phyloP scores from a whole-genome alignment of 1,284 basidiomycete species.

The Tilletia walkeri region DNA sequence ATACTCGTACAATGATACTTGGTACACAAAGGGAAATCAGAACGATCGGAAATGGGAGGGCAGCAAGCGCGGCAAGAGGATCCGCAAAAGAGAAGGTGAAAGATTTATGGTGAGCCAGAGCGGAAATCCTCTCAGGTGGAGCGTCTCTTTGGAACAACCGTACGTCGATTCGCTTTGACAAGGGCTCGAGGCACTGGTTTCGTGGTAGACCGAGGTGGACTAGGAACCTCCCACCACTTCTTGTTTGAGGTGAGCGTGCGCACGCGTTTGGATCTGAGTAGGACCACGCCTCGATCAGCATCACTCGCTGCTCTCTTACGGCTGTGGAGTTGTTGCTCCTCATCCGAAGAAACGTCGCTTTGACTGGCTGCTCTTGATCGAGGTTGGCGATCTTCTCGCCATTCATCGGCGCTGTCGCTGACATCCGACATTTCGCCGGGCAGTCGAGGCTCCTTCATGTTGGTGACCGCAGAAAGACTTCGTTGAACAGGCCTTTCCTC shows the following conservation, averaged over 20 bases:
- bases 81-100: too few species aligned
- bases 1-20: background rate
- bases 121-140: too few species aligned
- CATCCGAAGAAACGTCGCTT: too few species aligned
- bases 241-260: background rate
- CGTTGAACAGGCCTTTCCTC: background rate
- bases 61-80: background rate
- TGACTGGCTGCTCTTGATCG: background rate
- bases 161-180: background rate
- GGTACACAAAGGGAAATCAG: background rate
- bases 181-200: slow-evolving; percentile 11
- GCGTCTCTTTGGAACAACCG: too few species aligned
- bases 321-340: too few species aligned
- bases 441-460: background rate
- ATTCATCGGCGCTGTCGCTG: slow-evolving; percentile 13
- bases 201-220: background rate
- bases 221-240: background rate
- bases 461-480: background rate
- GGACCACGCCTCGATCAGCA: background rate
- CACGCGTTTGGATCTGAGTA: background rate
- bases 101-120: too few species aligned
- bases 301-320: too few species aligned
- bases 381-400: background rate
- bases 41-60: background rate
- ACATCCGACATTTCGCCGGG: slow-evolving; percentile 4